These are phyloP conservation scores for Tilletiopsis washingtonensis DNA, from an alignment of 1,284 basidiomycete genomes.

Conservation along the genomic window DNA sequence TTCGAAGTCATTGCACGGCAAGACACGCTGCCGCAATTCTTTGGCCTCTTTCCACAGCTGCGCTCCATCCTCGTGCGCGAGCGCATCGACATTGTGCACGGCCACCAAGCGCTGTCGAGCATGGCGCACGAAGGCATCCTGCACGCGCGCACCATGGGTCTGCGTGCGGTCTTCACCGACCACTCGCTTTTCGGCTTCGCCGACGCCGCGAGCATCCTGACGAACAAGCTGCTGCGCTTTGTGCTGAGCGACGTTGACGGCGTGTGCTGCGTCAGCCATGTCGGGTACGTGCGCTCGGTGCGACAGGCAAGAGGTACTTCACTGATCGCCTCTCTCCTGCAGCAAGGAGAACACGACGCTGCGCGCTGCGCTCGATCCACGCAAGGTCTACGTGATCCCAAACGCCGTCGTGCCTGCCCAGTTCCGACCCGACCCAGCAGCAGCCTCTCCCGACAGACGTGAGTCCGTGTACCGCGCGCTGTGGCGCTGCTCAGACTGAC, in stretches of 20 bases:
- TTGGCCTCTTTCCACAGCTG: constrained; percentile 82
- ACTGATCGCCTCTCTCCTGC: background rate
- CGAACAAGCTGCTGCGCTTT: constrained; percentile 85
- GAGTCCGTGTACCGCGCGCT: too few species aligned
- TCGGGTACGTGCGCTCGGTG: constrained; percentile 69
- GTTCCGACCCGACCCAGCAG: constrained; percentile 60
- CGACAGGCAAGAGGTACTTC: background rate
- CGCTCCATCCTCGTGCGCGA: constrained; percentile 83
- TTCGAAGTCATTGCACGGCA: constrained; percentile 62
- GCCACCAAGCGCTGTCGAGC: constrained; percentile 80
- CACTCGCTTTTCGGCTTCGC: constrained; percentile 95
- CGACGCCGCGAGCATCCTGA: constrained; percentile 81
- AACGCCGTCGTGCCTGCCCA: constrained; percentile 84
- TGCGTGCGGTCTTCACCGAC: constrained; percentile 81
- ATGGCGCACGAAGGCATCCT: constrained; percentile 87
- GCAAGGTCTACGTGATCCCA: constrained; percentile 58
- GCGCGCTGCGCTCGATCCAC: constrained; percentile 57
- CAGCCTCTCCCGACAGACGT: background rate
- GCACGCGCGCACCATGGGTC: constrained; percentile 57
- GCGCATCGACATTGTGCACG: constrained; percentile 77
- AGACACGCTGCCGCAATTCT: constrained; percentile 88
- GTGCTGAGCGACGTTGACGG: constrained; percentile 83
- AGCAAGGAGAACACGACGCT: constrained; percentile 81
- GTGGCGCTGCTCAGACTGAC: too few species aligned
- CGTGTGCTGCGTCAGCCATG: constrained; percentile 94